Evolutionary conservation across 2,329 filamentous ascomycete genomes (phyloP), one percentile per base, ranked within the genome.

Genomic region (Camptophora hylomeconis): DNA sequence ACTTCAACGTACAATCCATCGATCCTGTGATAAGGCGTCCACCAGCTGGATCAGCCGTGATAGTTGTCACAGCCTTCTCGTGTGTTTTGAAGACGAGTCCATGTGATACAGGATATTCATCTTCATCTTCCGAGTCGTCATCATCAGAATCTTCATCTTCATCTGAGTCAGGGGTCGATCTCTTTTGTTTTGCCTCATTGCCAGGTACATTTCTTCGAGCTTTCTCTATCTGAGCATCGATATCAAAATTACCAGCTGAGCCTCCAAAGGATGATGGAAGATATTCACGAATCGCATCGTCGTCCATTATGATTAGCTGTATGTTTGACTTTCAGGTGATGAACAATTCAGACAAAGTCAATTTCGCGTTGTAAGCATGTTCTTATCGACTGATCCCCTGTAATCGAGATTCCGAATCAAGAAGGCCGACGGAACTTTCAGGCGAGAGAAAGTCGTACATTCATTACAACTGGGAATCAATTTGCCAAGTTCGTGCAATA

Each of bases 61-160:
- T 67, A 1, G 80, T 77, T 5, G 87, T 94, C 22, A 95, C 72
- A 5, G 86, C 74, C 36, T 81, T 76, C 19, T 89, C 80, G 52
- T 98, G 89, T 9, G 87, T 92, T 57, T 92, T 92, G 50, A 95
- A 65, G 16, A 92, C 63, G 52, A 98, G 69, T 56, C 94, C 86
- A 51, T 98, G 89, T 5, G 89, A 92, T 8, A 92, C 74, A 2
- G 89, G 89, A 41, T 77, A 94, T 45, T 92, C 81, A 46, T 93
- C 84, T 26, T 80, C 80, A 17, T 86, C 80, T 13, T 83, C 72
- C 2, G 64, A 62, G 25, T 69, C 65, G 27, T 72, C 69, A 15
- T 72, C 65, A 26, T 73, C 71, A 13, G 67, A 64, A 26, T 72
- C 65, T 32, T 67, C 63, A 12, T 61, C 55, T 23, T 61, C 57